A percentile compares a stretch with the other conserved stretches of the same genome.
phyloP scores from a whole-genome alignment of 441 rosid genomes.

The Pelargonium fulgidum region DNA sequence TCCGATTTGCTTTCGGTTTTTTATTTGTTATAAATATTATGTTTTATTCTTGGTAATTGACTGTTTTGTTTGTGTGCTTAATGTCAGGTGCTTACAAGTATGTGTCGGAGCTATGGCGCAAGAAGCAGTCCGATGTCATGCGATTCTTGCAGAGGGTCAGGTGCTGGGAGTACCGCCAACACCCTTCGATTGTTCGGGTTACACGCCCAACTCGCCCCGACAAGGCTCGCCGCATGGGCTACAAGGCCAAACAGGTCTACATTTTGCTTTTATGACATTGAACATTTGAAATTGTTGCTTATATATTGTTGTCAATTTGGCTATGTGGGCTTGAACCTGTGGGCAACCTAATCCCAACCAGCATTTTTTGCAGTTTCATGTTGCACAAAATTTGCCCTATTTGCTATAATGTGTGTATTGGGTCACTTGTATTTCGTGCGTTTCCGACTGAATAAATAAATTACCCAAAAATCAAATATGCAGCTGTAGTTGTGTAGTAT shows the following conservation, averaged over 20 bases:
- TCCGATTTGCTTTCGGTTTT: background rate
- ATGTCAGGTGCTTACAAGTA: slow-evolving; percentile 2
- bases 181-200: background rate
- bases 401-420: too few relatives aligned
- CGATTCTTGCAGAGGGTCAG: background rate
- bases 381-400: too few relatives aligned
- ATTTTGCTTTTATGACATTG: too few relatives aligned
- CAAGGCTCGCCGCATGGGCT: slow-evolving; percentile 1
- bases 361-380: too few relatives aligned
- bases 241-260: background rate
- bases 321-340: too few relatives aligned
- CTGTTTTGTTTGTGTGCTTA: background rate
- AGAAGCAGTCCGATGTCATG: slow-evolving; percentile 5
- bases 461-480: too few relatives aligned
- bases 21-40: background rate
- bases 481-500: too few relatives aligned
- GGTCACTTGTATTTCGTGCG: too few relatives aligned
- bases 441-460: too few relatives aligned
- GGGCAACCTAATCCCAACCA: too few relatives aligned
- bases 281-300: too few relatives aligned
- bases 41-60: background rate
- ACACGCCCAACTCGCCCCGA: background rate
- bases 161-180: background rate
- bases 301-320: too few relatives aligned
- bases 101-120: background rate